These are phyloP conservation scores for Suillus hirtellus DNA, from an alignment of 768 basidiomycete genomes.

Conservation along the genomic window DNA sequence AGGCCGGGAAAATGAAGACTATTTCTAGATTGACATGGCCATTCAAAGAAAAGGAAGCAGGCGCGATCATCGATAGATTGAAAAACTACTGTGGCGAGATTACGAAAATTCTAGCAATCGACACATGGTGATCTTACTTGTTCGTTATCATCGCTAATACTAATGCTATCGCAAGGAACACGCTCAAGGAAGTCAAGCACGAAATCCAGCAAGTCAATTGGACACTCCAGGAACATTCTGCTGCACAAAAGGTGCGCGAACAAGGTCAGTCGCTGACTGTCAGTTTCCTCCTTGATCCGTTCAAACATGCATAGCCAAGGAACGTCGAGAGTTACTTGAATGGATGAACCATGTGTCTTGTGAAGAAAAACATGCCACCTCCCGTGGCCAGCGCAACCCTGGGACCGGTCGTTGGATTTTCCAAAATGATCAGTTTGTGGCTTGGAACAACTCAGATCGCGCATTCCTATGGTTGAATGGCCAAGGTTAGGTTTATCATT, in stretches of 20 bases:
- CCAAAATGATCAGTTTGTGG: neutral
- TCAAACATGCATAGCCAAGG: neutral
- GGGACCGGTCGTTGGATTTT: constrained; percentile 4
- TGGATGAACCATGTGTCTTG: neutral
- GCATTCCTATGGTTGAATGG: constrained; percentile 2
- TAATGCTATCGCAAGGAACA: neutral
- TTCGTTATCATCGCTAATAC: neutral
- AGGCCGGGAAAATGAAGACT: neutral
- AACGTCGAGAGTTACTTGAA: neutral
- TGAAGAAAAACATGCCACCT: neutral
- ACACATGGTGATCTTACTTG: neutral
- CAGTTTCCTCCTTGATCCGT: neutral
- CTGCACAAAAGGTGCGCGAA: neutral
- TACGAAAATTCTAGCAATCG: neutral
- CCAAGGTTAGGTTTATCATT: neutral
- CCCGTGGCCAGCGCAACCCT: neutral
- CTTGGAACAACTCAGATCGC: neutral
- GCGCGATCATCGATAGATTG: neutral
- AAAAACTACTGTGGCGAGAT: neutral
- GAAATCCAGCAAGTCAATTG: neutral
- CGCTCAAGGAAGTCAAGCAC: neutral
- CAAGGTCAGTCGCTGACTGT: neutral
- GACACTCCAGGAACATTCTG: neutral
- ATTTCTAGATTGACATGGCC: constrained; percentile 3
- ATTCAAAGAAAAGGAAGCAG: constrained; percentile 7